A percentile compares a stretch with the other conserved stretches of the same genome.
These are phyloP conservation scores for Lipomyces oligophaga DNA, from an alignment of 805 yeast genomes.

Conservation along the genomic window DNA sequence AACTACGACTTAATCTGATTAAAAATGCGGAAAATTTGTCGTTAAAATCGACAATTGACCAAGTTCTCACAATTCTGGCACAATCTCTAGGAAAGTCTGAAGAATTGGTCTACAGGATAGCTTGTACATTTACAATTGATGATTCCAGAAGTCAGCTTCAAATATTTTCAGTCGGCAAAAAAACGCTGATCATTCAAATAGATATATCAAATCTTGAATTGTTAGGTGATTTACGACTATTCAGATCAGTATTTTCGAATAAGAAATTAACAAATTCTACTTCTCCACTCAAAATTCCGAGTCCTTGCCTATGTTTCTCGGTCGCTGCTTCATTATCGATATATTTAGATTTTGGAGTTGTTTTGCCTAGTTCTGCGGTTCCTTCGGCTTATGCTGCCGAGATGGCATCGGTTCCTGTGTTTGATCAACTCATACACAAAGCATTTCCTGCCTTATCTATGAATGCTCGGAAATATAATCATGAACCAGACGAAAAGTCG, in stretches of 20 bases:
- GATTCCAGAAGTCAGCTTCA: constrained; percentile 4
- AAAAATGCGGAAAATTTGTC: not conserved
- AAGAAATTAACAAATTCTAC: constrained; percentile 7
- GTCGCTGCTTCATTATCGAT: no score
- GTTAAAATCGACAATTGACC: no score
- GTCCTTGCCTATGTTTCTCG: constrained; percentile 8
- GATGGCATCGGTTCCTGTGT: constrained; percentile 9
- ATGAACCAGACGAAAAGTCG: constrained; percentile 1
- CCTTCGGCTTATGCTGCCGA: constrained; percentile 20
- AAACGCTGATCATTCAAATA: no score
- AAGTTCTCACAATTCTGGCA: no score
- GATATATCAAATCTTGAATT: constrained; percentile 2
- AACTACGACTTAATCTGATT: constrained; percentile 1
- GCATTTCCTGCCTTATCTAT: constrained; percentile 18
- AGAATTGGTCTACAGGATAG: constrained; percentile 1
- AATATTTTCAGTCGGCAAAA: no score
- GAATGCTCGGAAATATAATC: no score
- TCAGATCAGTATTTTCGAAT: not conserved
- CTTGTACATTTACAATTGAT: constrained; percentile 8
- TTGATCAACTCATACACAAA: constrained; percentile 13
- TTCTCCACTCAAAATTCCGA: constrained; percentile 14
- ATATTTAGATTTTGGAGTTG: constrained; percentile 19
- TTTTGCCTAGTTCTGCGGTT: constrained; percentile 9
- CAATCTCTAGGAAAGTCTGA: no score
- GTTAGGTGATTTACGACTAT: constrained; percentile 9